Evolutionary conservation across 805 yeast species (phyloP).

Genomic region (Yamadazyma olivae): DNA sequence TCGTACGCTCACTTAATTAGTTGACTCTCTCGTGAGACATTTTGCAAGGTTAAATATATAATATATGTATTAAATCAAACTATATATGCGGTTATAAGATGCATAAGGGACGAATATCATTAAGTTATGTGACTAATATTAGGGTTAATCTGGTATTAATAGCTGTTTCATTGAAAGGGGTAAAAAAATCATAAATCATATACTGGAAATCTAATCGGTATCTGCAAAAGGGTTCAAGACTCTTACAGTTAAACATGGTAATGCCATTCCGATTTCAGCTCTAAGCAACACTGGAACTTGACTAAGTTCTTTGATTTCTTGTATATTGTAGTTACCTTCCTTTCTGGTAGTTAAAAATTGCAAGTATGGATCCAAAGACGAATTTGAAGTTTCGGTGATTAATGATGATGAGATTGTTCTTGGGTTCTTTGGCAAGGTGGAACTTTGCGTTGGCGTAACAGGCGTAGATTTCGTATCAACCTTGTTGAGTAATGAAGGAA

Average conservation of each 20-base stretch:
- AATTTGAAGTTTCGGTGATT: constrained; percentile 13
- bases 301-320: constrained; percentile 74
- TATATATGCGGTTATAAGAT: too few species aligned
- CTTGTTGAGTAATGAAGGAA: constrained; percentile 13
- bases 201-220: background rate
- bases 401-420: constrained; percentile 16
- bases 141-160: too few species aligned
- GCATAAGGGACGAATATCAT: too few species aligned
- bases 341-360: constrained; percentile 53
- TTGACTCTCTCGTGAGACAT: too few species aligned
- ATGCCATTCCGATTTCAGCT: constrained; percentile 92
- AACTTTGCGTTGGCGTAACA: constrained; percentile 19
- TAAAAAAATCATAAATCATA: too few species aligned
- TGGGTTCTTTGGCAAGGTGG: constrained; percentile 17
- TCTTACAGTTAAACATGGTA: constrained; percentile 92
- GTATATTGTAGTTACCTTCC: constrained; percentile 63
- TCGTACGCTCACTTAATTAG: too few species aligned
- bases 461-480: constrained; percentile 22
- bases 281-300: constrained; percentile 83
- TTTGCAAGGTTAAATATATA: too few species aligned
- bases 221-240: constrained; percentile 78
- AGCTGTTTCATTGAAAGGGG: too few species aligned
- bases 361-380: constrained; percentile 54
- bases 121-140: too few species aligned
- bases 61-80: too few species aligned